Percentiles rank a stretch among this genome's conserved stretches.
phyloP scores from a whole-genome alignment of 495 filamentous ascomycete species.

The Endocarpon pusillum region DNA sequence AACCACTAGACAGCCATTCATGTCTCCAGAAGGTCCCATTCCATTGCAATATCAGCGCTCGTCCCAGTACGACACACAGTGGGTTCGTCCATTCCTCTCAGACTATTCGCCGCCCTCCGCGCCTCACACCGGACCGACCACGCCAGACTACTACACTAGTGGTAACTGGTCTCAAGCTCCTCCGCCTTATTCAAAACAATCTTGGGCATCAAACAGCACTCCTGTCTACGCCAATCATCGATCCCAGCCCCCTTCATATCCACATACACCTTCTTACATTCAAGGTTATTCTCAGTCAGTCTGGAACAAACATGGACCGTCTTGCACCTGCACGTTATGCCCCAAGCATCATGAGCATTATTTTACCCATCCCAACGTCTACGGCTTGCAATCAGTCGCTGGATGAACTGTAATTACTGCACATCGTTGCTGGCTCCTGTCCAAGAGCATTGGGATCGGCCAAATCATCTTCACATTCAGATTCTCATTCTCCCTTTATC shows the following conservation, averaged over 20 bases:
- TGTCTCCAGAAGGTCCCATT: conserved; percentile 31
- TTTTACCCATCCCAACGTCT: conserved; percentile 40
- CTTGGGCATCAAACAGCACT: conserved; percentile 14
- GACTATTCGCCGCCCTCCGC: conserved; percentile 54
- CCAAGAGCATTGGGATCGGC: too few species aligned
- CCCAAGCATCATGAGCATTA: conserved; percentile 45
- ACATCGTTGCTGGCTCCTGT: conserved; percentile 22
- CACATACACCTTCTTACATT: conserved; percentile 33
- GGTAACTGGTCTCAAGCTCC: conserved; percentile 40
- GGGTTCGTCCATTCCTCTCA: conserved; percentile 30
- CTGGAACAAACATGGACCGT: conserved; percentile 43
- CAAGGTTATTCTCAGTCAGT: conserved; percentile 38
- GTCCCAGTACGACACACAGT: conserved; percentile 33
- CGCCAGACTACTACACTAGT: conserved; percentile 39
- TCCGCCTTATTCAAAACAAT: conserved; percentile 25
- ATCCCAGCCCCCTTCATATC: conserved; percentile 34
- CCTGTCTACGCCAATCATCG: conserved; percentile 16
- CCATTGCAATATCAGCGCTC: conserved; percentile 35
- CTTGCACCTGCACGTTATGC: conserved; percentile 55
- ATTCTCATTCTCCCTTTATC: too few species aligned
- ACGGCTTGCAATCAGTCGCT: conserved; percentile 45
- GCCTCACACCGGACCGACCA: conserved; percentile 47
- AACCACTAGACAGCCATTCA: conserved; percentile 26
- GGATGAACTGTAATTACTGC: conserved; percentile 31
- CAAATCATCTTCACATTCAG: too few species aligned